phyloP scores from a whole-genome alignment of 2,329 filamentous ascomycete species.

The Salinomyces thailandicus region DNA sequence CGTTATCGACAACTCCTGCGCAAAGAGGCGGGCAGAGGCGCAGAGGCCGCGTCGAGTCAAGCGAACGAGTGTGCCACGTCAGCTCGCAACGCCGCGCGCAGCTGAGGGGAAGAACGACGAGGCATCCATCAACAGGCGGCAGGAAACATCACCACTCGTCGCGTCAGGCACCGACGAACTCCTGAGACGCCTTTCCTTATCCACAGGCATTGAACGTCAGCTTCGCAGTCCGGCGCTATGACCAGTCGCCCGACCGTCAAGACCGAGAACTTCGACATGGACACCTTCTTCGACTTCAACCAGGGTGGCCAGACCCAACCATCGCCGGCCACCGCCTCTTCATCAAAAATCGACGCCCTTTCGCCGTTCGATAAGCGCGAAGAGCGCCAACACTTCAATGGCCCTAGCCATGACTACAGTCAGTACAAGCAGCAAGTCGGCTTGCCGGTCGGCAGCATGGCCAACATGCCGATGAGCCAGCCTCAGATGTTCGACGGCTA shows the following conservation, averaged over 20 bases:
- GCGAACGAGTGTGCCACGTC: constrained; percentile 6
- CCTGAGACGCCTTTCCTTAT: background rate
- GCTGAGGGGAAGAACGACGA: constrained; percentile 5
- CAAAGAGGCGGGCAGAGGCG: background rate
- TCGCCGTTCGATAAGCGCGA: constrained; percentile 26
- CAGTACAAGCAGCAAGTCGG: constrained; percentile 93
- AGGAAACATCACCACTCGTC: constrained; percentile 1
- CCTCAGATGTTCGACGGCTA: constrained; percentile 25
- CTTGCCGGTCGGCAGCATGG: constrained; percentile 72
- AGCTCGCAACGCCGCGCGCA: constrained; percentile 8
- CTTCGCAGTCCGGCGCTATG: constrained; percentile 10
- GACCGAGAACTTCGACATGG: constrained; percentile 30
- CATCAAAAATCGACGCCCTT: constrained; percentile 15
- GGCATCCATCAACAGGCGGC: constrained; percentile 1
- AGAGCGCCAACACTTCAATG: constrained; percentile 28
- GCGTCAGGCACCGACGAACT: constrained; percentile 4
- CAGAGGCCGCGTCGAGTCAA: background rate
- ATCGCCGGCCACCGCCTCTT: constrained; percentile 20
- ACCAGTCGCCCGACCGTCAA: constrained; percentile 21
- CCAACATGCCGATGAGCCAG: constrained; percentile 63
- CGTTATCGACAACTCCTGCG: background rate
- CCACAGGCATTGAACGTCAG: constrained; percentile 4
- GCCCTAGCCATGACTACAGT: constrained; percentile 87
- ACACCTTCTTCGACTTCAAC: constrained; percentile 32
- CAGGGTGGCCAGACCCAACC: constrained; percentile 22